Evolutionary conservation across 1,139 yeast genomes (phyloP).

Genomic region (Suhomyces guaymorum): DNA sequence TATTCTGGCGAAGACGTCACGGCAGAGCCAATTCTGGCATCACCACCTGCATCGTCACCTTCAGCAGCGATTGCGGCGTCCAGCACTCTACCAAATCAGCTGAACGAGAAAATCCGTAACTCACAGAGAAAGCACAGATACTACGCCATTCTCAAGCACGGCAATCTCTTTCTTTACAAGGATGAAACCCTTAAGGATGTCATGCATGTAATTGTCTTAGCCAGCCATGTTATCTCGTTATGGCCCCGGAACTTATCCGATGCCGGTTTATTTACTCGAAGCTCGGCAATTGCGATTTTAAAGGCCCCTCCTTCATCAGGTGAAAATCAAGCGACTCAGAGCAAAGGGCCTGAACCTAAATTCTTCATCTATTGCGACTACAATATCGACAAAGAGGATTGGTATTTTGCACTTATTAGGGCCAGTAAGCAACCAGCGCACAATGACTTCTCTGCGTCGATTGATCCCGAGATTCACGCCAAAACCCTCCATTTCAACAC

Average conservation of each 20-base stretch:
- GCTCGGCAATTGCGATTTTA: slow-evolving; percentile 73
- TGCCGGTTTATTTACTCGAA: slow-evolving; percentile 75
- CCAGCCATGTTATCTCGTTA: slow-evolving; percentile 68
- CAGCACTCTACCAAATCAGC: slow-evolving; percentile 9
- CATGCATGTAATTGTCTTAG: slow-evolving; percentile 75
- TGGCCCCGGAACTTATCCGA: slow-evolving; percentile 83
- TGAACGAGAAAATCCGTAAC: slow-evolving; percentile 16
- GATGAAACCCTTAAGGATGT: slow-evolving; percentile 67
- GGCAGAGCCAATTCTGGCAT: background rate
- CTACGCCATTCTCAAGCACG: slow-evolving; percentile 74
- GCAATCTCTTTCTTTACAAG: slow-evolving; percentile 78
- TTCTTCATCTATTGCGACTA: slow-evolving; percentile 76
- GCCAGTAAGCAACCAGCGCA: slow-evolving; percentile 61
- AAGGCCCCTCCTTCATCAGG: slow-evolving; percentile 4
- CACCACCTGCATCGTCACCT: slow-evolving; percentile 2
- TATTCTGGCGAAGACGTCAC: slow-evolving; percentile 1
- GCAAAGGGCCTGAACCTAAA: slow-evolving; percentile 18
- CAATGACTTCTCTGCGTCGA: slow-evolving; percentile 12
- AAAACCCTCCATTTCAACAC: slow-evolving; percentile 73
- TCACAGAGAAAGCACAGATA: slow-evolving; percentile 57
- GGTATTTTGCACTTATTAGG: slow-evolving; percentile 82
- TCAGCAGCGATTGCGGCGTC: slow-evolving; percentile 3
- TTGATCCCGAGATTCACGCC: slow-evolving; percentile 54
- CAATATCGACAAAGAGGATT: slow-evolving; percentile 83
- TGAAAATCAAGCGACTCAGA: background rate